Evolutionary conservation across 495 filamentous ascomycete genomes (phyloP).

Genomic region (Aspergillus saccharolyticus): DNA sequence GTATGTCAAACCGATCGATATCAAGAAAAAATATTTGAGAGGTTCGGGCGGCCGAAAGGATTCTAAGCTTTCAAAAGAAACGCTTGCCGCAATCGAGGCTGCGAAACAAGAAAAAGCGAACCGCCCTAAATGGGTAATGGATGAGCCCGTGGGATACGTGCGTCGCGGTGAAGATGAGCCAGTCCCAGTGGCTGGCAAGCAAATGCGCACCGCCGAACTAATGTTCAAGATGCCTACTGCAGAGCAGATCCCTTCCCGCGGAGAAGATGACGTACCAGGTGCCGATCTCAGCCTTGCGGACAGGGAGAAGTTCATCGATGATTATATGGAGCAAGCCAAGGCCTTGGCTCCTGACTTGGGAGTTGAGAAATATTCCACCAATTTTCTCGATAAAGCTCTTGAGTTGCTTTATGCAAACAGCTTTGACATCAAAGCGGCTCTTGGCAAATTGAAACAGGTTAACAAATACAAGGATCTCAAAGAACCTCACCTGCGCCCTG

Average conservation of each 20-base stretch:
- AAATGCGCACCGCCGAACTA: conserved; percentile 49
- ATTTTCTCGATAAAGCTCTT: conserved; percentile 82
- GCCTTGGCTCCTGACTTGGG: conserved; percentile 55
- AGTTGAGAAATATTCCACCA: conserved; percentile 66
- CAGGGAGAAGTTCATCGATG: conserved; percentile 56
- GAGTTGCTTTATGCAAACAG: conserved; percentile 64
- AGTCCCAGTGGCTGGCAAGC: conserved; percentile 43
- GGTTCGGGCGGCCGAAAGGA: conserved; percentile 59
- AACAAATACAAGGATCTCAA: conserved; percentile 72
- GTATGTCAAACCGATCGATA: conserved; percentile 81
- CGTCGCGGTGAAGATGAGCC: conserved; percentile 72
- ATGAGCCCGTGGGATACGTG: conserved; percentile 83
- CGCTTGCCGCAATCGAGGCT: conserved; percentile 70
- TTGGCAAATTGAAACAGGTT: conserved; percentile 61
- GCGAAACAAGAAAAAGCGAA: conserved; percentile 72
- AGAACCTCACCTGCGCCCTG: conserved; percentile 72
- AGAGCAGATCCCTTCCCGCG: conserved; percentile 39
- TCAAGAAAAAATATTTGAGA: conserved; percentile 71
- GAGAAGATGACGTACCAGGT: conserved; percentile 44
- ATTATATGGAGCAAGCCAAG: conserved; percentile 69
- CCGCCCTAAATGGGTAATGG: conserved; percentile 87
- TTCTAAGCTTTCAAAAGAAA: conserved; percentile 70
- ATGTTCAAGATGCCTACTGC: conserved; percentile 49
- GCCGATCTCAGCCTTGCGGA: conserved; percentile 35
- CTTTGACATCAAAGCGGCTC: conserved; percentile 67